phyloP scores from a whole-genome alignment of 257 asterid genomes.

The Solanum acaule region DNA sequence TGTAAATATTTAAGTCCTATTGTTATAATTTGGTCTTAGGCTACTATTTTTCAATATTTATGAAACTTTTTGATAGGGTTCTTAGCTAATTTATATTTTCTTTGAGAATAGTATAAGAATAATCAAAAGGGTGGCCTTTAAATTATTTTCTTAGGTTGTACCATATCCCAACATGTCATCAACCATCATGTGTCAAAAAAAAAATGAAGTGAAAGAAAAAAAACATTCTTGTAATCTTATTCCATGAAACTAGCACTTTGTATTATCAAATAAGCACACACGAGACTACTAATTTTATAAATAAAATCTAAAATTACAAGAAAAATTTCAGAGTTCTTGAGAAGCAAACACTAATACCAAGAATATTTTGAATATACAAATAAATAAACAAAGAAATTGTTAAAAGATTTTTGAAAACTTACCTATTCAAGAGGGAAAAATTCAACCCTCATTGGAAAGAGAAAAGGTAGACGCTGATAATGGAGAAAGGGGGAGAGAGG shows the following conservation, averaged over 20 bases:
- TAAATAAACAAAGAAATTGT: too few species aligned
- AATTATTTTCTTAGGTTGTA: neutral
- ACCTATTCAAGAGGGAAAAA: too few species aligned
- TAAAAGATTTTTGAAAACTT: too few species aligned
- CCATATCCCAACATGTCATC: neutral
- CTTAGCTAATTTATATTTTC: neutral
- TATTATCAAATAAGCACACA: neutral
- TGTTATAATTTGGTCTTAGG: neutral
- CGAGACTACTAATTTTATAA: neutral
- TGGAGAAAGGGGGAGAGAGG: too few species aligned
- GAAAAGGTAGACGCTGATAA: too few species aligned
- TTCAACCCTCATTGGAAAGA: too few species aligned
- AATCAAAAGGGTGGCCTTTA: neutral
- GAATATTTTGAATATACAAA: too few species aligned
- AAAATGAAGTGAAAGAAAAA: too few species aligned
- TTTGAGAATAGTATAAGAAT: neutral
- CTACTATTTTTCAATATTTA: neutral
- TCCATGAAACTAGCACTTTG: neutral
- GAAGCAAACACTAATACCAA: too few species aligned
- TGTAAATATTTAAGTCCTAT: neutral
- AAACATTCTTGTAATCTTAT: too few species aligned
- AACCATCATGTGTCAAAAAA: neutral
- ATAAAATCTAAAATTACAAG: too few species aligned
- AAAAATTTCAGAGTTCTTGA: too few species aligned
- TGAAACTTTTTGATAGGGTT: neutral